phyloP scores from a whole-genome alignment of 306 rosid species.

The Rosa lucieae region DNA sequence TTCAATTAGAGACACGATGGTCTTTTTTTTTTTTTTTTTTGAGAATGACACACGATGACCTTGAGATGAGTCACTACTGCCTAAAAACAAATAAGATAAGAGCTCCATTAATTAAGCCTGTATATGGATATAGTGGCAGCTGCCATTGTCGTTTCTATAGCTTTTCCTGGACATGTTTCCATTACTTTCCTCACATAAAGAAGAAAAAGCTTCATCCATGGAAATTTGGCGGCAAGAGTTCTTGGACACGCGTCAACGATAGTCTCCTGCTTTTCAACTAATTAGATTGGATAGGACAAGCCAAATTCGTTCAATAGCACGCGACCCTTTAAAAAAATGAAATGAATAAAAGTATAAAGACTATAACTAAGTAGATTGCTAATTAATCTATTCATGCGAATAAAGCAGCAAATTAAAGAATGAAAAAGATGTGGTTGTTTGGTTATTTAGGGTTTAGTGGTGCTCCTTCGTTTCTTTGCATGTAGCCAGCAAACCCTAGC shows the following conservation, averaged over 20 bases:
- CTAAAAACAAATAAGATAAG: constrained; percentile 27
- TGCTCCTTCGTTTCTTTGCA: constrained; percentile 14
- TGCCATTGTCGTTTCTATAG: constrained; percentile 19
- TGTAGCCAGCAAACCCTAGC: constrained; percentile 11
- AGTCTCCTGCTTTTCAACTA: constrained; percentile 14
- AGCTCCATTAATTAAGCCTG: constrained; percentile 5
- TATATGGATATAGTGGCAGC: constrained; percentile 21
- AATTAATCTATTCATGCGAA: neutral
- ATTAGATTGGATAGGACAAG: constrained; percentile 27
- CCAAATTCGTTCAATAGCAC: constrained; percentile 32
- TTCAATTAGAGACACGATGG: constrained; percentile 1
- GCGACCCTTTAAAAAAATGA: constrained; percentile 16
- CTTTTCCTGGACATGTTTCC: constrained; percentile 26
- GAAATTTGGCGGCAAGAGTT: constrained; percentile 7
- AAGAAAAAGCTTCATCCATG: constrained; percentile 22
- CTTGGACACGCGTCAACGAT: constrained; percentile 9
- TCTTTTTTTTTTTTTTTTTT: too few species aligned
- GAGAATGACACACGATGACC: neutral
- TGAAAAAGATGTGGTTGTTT: neutral
- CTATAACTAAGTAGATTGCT: neutral
- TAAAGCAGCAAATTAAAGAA: constrained; percentile 14
- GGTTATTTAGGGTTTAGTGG: constrained; percentile 10
- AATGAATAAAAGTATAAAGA: neutral
- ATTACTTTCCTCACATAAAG: constrained; percentile 15
- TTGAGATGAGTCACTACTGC: constrained; percentile 12